Base-by-base conservation (phyloP, 305 asterid species). In the Solanum chacoense region DNA sequence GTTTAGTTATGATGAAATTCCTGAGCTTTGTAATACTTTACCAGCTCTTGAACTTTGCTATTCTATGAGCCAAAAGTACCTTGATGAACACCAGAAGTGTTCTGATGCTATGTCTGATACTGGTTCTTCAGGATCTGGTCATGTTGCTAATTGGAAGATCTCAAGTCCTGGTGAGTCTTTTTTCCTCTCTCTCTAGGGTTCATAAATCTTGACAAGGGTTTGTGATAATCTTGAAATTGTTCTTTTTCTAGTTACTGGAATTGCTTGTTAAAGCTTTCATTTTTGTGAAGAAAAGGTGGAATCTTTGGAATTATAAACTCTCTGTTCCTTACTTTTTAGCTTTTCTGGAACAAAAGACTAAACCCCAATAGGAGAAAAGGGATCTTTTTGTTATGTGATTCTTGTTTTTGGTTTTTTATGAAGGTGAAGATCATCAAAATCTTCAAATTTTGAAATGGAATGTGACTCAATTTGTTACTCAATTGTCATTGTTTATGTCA, bases 41-140 rank as follows among this genome's bases (percentile, higher is more conserved):
- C 93, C 92, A 55, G 93, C 93, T 29, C 93, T 90, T 88, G 93
- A 92, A 85, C 92, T 92, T 32, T 92, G 93, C 86, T 92, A 92
- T 85, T 91, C 92, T 37, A 90, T 92, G 93, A 92, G 88, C 88
- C 93, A 92, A 42, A 92, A 90, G 91, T 92, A 89, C 75, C 89
- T 76, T 45, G 92, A 92, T 85, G 93, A 92, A 37, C 93, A 92
- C 4, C 93, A 90, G n/a, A 89, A 88, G 84, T 40, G 85, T 24
- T 85, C 90, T 3, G 90, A 89, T 12, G 73, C 88, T 32, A 20
- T 88, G 35, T 89, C 92, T 18, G 90, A 88, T 79, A 85, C 91
- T 45, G 87, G 87, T 76, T 88, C 90, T 28, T 88, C 92, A 2
- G 89, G 87, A n/a, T 89, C 92, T 76, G 88, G 90, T 88, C 88